Percentiles rank a stretch among this genome's conserved stretches.
Conservation (phyloP, 2,329 filamentous ascomycete species). For the Neopestalotiopsis sp. region DNA sequence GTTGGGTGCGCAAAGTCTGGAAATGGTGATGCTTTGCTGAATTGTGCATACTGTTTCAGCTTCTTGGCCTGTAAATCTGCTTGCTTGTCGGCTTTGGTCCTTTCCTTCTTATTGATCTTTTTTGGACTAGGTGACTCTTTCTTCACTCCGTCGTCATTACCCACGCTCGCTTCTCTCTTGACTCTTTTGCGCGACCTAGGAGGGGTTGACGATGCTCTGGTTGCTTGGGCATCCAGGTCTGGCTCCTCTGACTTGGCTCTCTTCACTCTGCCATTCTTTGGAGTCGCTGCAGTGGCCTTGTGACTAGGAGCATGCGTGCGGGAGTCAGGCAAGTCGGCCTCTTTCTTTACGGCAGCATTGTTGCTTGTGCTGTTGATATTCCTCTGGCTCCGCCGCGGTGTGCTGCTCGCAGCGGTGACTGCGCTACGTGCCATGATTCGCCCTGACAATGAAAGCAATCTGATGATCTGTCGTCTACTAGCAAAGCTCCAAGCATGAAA, state of each 20-base stretch:
- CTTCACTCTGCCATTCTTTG: slow-evolving; percentile 21
- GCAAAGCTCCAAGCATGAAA: background rate
- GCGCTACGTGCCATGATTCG: slow-evolving; percentile 18
- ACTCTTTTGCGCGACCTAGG: background rate
- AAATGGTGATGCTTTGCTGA: slow-evolving; percentile 61
- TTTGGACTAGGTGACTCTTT: slow-evolving; percentile 19
- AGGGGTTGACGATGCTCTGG: slow-evolving; percentile 6
- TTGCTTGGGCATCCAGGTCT: slow-evolving; percentile 5
- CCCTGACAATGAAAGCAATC: background rate
- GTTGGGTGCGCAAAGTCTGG: slow-evolving; percentile 71
- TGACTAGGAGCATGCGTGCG: background rate
- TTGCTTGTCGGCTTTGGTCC: slow-evolving; percentile 23
- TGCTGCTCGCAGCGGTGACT: background rate
- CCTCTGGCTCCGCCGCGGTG: slow-evolving; percentile 20
- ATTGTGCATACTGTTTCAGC: slow-evolving; percentile 47
- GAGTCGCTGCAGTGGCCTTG: background rate
- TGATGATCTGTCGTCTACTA: background rate
- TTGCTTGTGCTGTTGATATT: slow-evolving; percentile 9
- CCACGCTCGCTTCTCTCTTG: slow-evolving; percentile 18
- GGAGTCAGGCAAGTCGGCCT: slow-evolving; percentile 12
- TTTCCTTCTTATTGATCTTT: slow-evolving; percentile 21
- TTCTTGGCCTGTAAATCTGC: slow-evolving; percentile 45
- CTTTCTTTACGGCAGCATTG: slow-evolving; percentile 20
- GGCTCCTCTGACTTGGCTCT: slow-evolving; percentile 24
- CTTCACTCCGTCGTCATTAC: background rate